Evolutionary conservation across 2,329 filamentous ascomycete genomes (phyloP).

Genomic region (Periconia macrospinosa): DNA sequence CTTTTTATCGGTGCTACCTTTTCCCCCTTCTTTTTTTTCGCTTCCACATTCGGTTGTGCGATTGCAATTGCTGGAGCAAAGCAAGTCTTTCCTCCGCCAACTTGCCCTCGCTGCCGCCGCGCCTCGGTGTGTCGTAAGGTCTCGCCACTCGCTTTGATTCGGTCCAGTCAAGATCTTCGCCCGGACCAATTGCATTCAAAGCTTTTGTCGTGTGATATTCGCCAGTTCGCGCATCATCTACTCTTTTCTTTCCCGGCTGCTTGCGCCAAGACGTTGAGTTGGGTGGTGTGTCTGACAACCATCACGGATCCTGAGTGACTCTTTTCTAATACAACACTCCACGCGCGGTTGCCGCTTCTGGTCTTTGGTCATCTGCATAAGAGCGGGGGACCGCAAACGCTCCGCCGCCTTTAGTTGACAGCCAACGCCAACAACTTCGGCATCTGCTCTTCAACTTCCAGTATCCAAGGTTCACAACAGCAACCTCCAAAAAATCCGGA

Average conservation of each 20-base stretch:
- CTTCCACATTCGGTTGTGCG: background rate
- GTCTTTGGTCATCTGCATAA: background rate
- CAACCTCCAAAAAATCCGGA: constrained; percentile 2
- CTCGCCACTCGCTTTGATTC: background rate
- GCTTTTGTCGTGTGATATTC: background rate
- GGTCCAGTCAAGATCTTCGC: background rate
- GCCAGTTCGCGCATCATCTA: background rate
- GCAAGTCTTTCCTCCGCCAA: background rate
- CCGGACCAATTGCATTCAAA: background rate
- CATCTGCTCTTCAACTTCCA: background rate
- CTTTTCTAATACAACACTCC: background rate
- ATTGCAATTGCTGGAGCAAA: background rate
- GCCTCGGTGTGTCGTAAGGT: background rate
- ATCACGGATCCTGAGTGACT: background rate
- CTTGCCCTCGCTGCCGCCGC: background rate
- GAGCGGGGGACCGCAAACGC: too few species aligned
- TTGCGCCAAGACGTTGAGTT: background rate
- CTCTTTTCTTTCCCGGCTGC: background rate
- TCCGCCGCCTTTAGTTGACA: too few species aligned
- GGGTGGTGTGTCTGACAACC: background rate
- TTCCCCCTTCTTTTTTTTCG: background rate
- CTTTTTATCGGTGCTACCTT: background rate
- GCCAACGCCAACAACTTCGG: background rate
- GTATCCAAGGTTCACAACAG: background rate
- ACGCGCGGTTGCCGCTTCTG: background rate